These are phyloP conservation scores for Ustilago cynodontis DNA, from an alignment of 1,284 basidiomycete genomes.

Conservation along the genomic window DNA sequence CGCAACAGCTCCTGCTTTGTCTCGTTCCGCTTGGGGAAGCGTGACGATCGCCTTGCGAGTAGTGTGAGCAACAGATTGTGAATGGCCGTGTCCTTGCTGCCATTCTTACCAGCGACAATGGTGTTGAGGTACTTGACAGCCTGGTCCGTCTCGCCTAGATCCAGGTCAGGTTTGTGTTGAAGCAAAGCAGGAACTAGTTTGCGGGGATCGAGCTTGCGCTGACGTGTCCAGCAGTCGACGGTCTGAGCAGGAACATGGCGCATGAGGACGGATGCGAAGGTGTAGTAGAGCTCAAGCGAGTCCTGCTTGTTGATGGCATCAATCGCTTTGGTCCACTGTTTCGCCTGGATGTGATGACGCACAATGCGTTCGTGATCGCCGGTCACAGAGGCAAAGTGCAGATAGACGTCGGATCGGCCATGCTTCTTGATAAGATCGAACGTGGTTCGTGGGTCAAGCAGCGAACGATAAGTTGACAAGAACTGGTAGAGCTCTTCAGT, in stretches of 20 bases:
- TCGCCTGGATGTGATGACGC: conserved; percentile 91
- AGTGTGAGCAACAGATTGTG: conserved; percentile 95
- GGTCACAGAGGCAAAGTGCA: conserved; percentile 86
- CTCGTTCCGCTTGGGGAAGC: conserved; percentile 19
- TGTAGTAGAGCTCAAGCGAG: conserved; percentile 89
- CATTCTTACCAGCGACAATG: conserved; percentile 82
- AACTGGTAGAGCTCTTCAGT: conserved; percentile 94
- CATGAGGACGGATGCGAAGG: conserved; percentile 88
- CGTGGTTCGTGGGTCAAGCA: conserved; percentile 84
- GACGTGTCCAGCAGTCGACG: conserved; percentile 90
- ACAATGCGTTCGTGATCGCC: conserved; percentile 87
- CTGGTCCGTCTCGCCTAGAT: conserved; percentile 75
- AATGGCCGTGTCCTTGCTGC: conserved; percentile 84
- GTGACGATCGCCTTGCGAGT: conserved; percentile 73
- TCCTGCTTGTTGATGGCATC: conserved; percentile 82
- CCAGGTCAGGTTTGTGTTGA: conserved; percentile 76
- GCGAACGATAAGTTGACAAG: conserved; percentile 80
- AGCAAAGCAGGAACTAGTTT: conserved; percentile 90
- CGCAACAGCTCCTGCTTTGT: conserved; percentile 84
- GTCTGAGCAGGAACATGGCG: conserved; percentile 86
- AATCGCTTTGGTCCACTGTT: conserved; percentile 91
- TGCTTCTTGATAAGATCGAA: conserved; percentile 94
- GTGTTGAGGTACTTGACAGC: conserved; percentile 85
- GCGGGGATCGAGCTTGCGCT: conserved; percentile 81
- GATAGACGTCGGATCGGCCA: conserved; percentile 89